These are phyloP conservation scores for Haematococcus lacustris DNA, from an alignment of 139 green algal species.

Conservation along the genomic window DNA sequence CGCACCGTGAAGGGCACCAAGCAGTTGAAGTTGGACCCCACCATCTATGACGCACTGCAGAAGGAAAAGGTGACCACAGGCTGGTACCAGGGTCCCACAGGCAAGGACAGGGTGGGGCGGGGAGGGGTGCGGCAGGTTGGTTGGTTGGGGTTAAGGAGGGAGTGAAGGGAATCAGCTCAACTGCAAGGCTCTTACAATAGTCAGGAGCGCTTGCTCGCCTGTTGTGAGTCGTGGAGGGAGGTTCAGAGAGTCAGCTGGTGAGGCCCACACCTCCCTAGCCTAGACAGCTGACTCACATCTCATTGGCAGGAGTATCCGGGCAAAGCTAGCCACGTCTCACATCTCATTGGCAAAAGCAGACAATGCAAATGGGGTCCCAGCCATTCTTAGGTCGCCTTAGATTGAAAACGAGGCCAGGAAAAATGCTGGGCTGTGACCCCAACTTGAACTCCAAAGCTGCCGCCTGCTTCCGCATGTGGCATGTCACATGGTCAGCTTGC, in stretches of 20 bases:
- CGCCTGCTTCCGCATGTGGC: not conserved
- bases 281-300: no score
- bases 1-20: conserved; percentile 93
- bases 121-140: no score
- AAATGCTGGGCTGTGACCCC: no score
- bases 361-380: not conserved
- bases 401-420: not conserved
- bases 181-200: no score
- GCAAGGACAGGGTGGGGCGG: no score
- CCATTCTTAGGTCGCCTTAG: not conserved
- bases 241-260: no score
- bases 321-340: not conserved
- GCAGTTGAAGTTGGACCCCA: conserved; percentile 95
- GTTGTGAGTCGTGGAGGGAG: no score
- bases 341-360: not conserved
- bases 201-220: no score
- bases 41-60: conserved; percentile 90
- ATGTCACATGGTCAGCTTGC: not conserved
- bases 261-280: no score
- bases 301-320: no score
- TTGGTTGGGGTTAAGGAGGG: no score
- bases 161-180: not conserved
- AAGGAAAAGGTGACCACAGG: conserved; percentile 79
- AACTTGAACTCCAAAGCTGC: not conserved
- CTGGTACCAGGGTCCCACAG: no score